Evolutionary conservation across 192 early-diverging fungal genomes (phyloP), one percentile per base, ranked within the genome.

Genomic region (Rhizoclosmatium sp.): DNA sequence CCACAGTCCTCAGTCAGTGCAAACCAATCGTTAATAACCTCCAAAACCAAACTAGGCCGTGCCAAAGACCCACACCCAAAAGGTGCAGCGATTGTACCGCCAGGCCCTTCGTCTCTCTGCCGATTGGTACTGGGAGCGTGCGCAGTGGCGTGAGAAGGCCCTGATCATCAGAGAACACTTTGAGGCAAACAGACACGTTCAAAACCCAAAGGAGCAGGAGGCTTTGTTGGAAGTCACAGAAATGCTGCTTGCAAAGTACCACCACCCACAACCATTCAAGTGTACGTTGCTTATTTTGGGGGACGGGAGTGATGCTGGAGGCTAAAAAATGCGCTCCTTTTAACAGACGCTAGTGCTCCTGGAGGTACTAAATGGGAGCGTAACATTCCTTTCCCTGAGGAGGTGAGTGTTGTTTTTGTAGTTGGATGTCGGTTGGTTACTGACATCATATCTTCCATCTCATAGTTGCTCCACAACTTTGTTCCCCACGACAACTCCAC

Each of bases 91-190:
- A 44, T 87, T 98, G 61, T 98, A 96, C 91, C 91, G 89, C 82
- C 88, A 92, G 59, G 92, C 94, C 14, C 92, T 98, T 59, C 90
- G 92, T 81, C 88, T 92, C 45, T 89, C 93, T 14, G 84, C 89
- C 62, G 95, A 97, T 87, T 98, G 97, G 97, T 94, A 94, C 84
- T 93, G 94, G 80, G 91, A 93, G 81, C 91, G 93, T 64, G 81
- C 82, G 54, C 83, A 92, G 59, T 94, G 86, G 89, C 91, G 97
- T 51, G 90, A 93, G 72, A 94, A 94, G 84, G 89, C 93, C 54
- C 72, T 96, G 74, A 89, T 94, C 69, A 94, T 98, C 83, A 88
- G 97, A 47, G 88, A 89, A 42, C 84, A 91, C 77, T 98, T 98
- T 77, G 96, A 97, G 76, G 87, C 84, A 59, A 95, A 95, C 83